phyloP scores from a whole-genome alignment of 345 rosid genomes.

The Pistacia vera region DNA sequence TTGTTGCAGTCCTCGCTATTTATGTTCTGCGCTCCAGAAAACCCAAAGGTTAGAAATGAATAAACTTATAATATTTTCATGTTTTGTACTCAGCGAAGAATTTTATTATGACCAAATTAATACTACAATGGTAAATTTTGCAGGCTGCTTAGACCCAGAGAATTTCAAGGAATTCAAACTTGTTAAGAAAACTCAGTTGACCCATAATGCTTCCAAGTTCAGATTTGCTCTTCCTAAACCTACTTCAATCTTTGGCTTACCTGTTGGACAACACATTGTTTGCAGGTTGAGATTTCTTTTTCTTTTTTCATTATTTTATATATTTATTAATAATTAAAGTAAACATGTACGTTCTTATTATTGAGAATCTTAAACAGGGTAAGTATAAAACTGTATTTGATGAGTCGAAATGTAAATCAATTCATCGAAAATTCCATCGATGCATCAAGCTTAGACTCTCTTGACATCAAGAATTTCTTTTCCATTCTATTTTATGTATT shows the following conservation, averaged over 20 bases:
- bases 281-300: slow-evolving; percentile 27
- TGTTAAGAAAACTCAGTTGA: slow-evolving; percentile 25
- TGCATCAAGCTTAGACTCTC: too few species aligned
- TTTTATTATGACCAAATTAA: too few species aligned
- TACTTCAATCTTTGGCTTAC: slow-evolving; percentile 37
- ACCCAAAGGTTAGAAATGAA: slow-evolving; percentile 4
- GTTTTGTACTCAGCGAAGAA: background rate
- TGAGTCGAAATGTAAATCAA: too few species aligned
- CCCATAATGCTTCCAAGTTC: slow-evolving; percentile 34
- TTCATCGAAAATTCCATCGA: too few species aligned
- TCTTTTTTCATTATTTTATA: too few species aligned
- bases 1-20: background rate
- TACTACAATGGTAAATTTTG: background rate
- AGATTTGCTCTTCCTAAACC: slow-evolving; percentile 41
- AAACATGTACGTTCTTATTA: too few species aligned
- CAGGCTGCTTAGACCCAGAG: slow-evolving; percentile 39
- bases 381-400: too few species aligned
- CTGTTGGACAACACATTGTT: slow-evolving; percentile 30
- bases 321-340: too few species aligned
- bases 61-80: background rate
- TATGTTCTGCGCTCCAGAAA: background rate
- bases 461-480: too few species aligned
- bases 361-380: too few species aligned
- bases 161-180: slow-evolving; percentile 43
- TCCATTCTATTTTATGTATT: background rate